Evolutionary conservation across 306 rosid genomes (phyloP), one percentile per base, ranked within the genome.

Genomic region (Cicer bijugum): DNA sequence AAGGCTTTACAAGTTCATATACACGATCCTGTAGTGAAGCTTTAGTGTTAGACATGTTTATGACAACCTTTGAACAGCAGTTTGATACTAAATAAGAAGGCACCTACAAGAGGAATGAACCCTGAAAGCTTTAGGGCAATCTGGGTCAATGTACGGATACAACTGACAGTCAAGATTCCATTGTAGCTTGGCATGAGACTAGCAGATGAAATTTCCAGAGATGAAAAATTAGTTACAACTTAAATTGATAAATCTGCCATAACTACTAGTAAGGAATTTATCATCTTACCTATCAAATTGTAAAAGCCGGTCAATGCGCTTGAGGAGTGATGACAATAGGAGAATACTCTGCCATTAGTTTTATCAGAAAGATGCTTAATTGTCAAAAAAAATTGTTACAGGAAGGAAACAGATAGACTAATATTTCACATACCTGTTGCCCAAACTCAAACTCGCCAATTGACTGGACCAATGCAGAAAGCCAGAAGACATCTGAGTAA

Each of bases 101-200:
- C 61, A 86, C 96, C 78, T 83, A 94, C 96, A 72, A 82, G 89
- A 78, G 97, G 88, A 80, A 91, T 79, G 77, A 83, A 88, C 64
- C 90, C 97, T 0, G 92, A 86, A 45, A 94, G 95, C 82, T 94
- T 94, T 46, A 88, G 67, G n/a, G 98, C 96, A 84, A 94, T 87
- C 81, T 94, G 97, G 38, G 97, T 80, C 88, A 94, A 80, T 74
- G 97, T 88, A 78, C 92, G 85, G 70, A 94, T 88, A 77, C 98
- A 94, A 79, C 96, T 89, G 53, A 91, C 78, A 1, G 98, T 87
- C 89, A 94, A 85, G 68, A 94, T 83, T 84, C 98, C 98, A 16
- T 91, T 94, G 86, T 91, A 86, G 82, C 97, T 91, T 50, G 97
- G 97, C 97, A 94, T 94, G 84, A 94, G 89, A 86, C 98, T 94